Evolutionary conservation across 257 asterid species (phyloP).

Genomic region (Hygrophila difformis): DNA sequence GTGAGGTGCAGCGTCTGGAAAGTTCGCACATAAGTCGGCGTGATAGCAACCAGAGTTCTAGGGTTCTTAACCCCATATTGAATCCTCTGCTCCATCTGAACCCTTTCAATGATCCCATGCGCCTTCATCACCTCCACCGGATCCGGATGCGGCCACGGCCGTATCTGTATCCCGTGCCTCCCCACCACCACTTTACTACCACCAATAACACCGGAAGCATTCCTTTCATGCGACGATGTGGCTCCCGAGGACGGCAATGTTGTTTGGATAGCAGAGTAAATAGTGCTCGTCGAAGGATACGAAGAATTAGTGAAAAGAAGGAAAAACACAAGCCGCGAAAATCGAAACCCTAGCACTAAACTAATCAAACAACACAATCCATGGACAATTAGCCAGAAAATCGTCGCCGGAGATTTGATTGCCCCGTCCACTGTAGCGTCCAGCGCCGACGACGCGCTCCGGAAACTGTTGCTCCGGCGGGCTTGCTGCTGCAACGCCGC

Average conservation of each 20-base stretch:
- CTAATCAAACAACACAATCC: slow-evolving; percentile 81
- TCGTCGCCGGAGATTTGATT: slow-evolving; percentile 59
- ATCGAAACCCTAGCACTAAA: slow-evolving; percentile 82
- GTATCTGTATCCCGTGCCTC: slow-evolving; percentile 80
- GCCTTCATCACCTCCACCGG: slow-evolving; percentile 89
- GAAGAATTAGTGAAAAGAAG: slow-evolving; percentile 32
- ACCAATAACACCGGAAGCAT: slow-evolving; percentile 21
- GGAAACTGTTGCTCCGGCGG: slow-evolving; percentile 78
- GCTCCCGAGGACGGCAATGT: slow-evolving; percentile 4
- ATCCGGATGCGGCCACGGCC: slow-evolving; percentile 99
- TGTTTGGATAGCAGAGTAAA: slow-evolving; percentile 19
- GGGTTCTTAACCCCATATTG: slow-evolving; percentile 80
- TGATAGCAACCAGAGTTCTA: slow-evolving; percentile 59
- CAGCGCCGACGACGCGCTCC: slow-evolving; percentile 46
- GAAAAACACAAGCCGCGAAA: slow-evolving; percentile 80
- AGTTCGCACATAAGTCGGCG: slow-evolving; percentile 90
- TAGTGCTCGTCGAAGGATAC: slow-evolving; percentile 21
- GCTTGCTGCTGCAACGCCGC: slow-evolving; percentile 77
- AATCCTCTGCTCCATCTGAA: slow-evolving; percentile 80
- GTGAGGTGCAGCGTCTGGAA: slow-evolving; percentile 92
- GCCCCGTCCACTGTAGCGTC: slow-evolving; percentile 62
- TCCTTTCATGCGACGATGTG: slow-evolving; percentile 26
- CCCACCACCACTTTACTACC: slow-evolving; percentile 87
- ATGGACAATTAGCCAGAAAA: slow-evolving; percentile 75
- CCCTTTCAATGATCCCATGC: slow-evolving; percentile 76